Evolutionary conservation across 2,329 filamentous ascomycete species (phyloP).

Genomic region (Nakataea oryzae): DNA sequence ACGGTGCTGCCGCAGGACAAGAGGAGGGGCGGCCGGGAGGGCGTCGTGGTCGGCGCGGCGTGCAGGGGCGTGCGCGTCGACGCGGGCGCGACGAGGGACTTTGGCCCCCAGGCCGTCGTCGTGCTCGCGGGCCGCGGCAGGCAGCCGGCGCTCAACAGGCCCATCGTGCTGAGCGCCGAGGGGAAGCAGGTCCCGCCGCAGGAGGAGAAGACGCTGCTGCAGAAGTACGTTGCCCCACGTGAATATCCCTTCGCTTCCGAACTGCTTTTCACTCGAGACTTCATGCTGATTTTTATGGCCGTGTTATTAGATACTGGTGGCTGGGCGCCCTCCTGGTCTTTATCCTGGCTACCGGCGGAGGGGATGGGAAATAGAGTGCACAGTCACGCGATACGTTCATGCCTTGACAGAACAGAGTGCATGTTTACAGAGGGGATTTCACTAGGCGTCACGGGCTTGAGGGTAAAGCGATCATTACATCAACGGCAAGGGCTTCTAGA

Average conservation of each 20-base stretch:
- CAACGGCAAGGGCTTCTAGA: too few species aligned
- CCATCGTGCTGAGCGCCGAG: slow-evolving; percentile 49
- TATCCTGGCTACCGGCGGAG: slow-evolving; percentile 41
- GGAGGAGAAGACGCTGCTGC: slow-evolving; percentile 52
- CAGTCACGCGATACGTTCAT: neutral
- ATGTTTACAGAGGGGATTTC: neutral
- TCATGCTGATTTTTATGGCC: neutral
- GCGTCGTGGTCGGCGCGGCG: slow-evolving; percentile 36
- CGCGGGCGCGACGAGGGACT: slow-evolving; percentile 54
- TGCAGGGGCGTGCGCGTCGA: slow-evolving; percentile 49
- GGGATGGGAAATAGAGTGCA: slow-evolving; percentile 37
- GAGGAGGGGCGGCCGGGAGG: slow-evolving; percentile 13
- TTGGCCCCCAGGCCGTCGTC: slow-evolving; percentile 49
- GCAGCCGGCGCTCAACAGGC: slow-evolving; percentile 51
- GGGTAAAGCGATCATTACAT: too few species aligned
- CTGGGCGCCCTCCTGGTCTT: slow-evolving; percentile 42
- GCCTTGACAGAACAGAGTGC: neutral
- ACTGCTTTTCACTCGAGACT: neutral
- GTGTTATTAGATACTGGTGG: slow-evolving; percentile 52
- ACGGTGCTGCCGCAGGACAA: slow-evolving; percentile 21
- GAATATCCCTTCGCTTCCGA: neutral
- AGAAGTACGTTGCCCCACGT: slow-evolving; percentile 46
- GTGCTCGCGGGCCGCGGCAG: slow-evolving; percentile 35
- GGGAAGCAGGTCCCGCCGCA: slow-evolving; percentile 44
- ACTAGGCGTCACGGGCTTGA: too few species aligned